Evolutionary conservation across 2,329 filamentous ascomycete genomes (phyloP), one percentile per base, ranked within the genome.

Genomic region (Capronia coronata): DNA sequence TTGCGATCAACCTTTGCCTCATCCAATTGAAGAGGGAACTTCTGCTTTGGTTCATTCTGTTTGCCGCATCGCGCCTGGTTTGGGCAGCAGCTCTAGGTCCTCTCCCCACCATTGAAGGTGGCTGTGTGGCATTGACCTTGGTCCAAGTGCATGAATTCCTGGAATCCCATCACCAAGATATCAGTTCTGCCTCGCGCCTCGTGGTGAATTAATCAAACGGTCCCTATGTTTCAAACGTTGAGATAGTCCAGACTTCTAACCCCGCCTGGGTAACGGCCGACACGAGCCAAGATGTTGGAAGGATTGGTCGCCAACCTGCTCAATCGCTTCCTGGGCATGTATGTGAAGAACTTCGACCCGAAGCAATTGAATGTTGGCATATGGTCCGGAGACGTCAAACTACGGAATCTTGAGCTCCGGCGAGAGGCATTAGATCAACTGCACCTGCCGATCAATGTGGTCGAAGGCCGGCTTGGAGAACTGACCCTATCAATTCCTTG

Each of bases 301-400:
- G 87, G 90, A 61, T 78, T 99, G 62, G 93, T 97, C 58, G 89
- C 93, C 63, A 94, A 91, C 71, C 78, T 99, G 75, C 84, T 99
- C 63, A 98, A 98, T 75, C 86, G 94, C 75, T 97, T 98, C 72
- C 74, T 99, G 80, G 94, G 93, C 78, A 95, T 97, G 86, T 98
- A 98, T 70, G 91, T 99, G 70, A 90, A 94, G 78, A 97, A 98
- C 72, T 98, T 99, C 68, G 93, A 99, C 70, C 88, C 93, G 47
- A 86, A 88, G 64, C 93, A 98, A 74, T 79, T 99, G 59, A 98
- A 98, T 67, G 90, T 98, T 57, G 93, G 94, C 57, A 98, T 98
- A 64, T 98, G 91, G 93, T 94, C 87, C 18, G 93, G 94, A 62
- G 93, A 99, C 73, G 93, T 98, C 63, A 95, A 94, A 72, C 78